Conservation (phyloP, 768 basidiomycete genomes). For the Xanthoconium purpureum region DNA sequence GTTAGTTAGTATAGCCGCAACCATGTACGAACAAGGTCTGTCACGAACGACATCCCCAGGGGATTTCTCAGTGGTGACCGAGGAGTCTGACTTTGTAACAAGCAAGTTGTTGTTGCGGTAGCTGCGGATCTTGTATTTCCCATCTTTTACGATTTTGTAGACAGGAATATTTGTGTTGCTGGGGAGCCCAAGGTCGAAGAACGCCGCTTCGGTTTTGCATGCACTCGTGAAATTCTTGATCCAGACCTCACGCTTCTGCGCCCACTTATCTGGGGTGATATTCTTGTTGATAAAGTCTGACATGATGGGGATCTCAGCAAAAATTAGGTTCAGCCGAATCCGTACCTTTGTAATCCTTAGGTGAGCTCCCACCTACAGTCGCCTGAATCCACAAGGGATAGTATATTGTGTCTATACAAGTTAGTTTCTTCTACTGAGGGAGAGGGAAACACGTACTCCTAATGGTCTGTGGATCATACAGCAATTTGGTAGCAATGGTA, state of each 20-base stretch:
- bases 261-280: background rate
- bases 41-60: background rate
- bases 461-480: background rate
- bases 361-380: background rate
- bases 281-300: background rate
- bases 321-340: background rate
- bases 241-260: background rate
- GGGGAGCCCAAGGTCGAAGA: background rate
- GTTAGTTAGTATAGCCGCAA: background rate
- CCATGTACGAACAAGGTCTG: no score
- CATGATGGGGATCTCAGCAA: no score
- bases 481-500: background rate
- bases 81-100: background rate
- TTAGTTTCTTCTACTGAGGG: background rate
- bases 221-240: background rate
- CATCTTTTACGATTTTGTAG: background rate
- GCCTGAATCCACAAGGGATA: background rate
- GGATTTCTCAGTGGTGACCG: background rate
- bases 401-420: background rate
- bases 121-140: conserved; percentile 2
- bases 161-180: background rate
- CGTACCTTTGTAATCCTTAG: background rate
- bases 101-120: background rate
- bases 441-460: background rate
- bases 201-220: background rate